phyloP scores from a whole-genome alignment of 164 flowering plant genomes.

The Saururus chinensis region DNA sequence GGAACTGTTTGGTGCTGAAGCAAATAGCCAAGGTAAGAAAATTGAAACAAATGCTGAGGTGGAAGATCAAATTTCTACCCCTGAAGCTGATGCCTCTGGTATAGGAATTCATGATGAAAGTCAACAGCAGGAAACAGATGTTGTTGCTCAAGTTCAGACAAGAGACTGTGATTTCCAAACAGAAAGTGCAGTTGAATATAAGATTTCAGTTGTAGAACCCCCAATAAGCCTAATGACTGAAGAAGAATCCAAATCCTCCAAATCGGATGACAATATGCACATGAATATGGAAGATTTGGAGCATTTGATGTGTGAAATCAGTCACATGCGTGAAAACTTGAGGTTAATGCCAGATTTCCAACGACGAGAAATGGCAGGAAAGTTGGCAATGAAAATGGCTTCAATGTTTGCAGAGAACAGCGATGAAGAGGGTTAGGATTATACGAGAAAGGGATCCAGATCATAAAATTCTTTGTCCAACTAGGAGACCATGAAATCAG shows the following conservation, averaged over 20 bases:
- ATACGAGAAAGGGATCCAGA: too few species aligned
- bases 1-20: too few species aligned
- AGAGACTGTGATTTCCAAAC: too few species aligned
- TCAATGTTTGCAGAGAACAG: constrained; percentile 76
- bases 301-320: constrained; percentile 81
- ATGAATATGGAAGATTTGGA: constrained; percentile 44
- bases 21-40: neutral
- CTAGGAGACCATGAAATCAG: too few species aligned
- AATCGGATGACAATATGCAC: constrained; percentile 19
- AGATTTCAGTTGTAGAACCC: neutral
- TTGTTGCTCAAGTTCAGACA: too few species aligned
- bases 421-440: constrained; percentile 21
- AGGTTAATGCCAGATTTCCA: constrained; percentile 90
- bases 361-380: constrained; percentile 90
- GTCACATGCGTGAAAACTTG: constrained; percentile 61
- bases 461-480: too few species aligned
- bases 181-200: too few species aligned
- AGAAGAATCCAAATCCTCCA: constrained; percentile 12
- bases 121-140: too few species aligned
- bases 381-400: constrained; percentile 90
- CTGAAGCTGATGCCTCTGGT: neutral
- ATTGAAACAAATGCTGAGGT: neutral
- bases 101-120: too few species aligned
- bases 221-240: constrained; percentile 6
- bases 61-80: neutral